Base-by-base conservation (phyloP, 129 eudicot genomes). In the Lactuca sativa region DNA sequence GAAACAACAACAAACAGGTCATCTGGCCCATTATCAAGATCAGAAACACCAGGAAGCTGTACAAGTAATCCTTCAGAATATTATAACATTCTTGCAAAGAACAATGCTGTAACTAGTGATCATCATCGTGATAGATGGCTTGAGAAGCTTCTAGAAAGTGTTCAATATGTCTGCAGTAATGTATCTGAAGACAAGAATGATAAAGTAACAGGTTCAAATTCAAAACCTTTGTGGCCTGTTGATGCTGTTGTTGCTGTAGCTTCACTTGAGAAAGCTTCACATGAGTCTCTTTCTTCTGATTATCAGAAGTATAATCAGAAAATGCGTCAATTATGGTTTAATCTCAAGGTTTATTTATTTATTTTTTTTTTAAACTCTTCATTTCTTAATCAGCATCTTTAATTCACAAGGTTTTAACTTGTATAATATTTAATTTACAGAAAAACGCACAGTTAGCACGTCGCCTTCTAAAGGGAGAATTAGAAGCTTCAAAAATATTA, bases 11-110 rank as follows among this genome's bases (percentile, higher is more conserved):
- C 72, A 6, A 41, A 64, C 60, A 90, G 68, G 74, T 18, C 21
- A 18, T 75, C 85, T 59, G 84, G 80, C 30, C 91, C 76, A 25
- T 72, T 76, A 30, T 76, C 82, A 67, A 90, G 75, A 68, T 67
- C 83, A 33, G 95, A 95, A 82, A 95, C 99, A 56, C 99, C 99
- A 0, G 97, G 92, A 72, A 89, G 90, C 54, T 75, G 81, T 69
- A 66, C 70, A 48, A 82, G 66, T 70, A 77, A 59, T 54, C 63
- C 80, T 38, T 87, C 97, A 8, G 96, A 90, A 66, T 85, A 90
- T 61, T 76, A 61, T 48, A 37, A 54, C 51, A 83, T 87, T 75
- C 80, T 95, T 36, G 83, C 74, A 7, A 82, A 84, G 43, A 77
- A 80, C 49, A 81, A 95, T 69, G 85, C 74, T 76, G 78, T 87